Evolutionary conservation across 2,329 filamentous ascomycete genomes (phyloP).

Genomic region (Alternaria brassicicola): DNA sequence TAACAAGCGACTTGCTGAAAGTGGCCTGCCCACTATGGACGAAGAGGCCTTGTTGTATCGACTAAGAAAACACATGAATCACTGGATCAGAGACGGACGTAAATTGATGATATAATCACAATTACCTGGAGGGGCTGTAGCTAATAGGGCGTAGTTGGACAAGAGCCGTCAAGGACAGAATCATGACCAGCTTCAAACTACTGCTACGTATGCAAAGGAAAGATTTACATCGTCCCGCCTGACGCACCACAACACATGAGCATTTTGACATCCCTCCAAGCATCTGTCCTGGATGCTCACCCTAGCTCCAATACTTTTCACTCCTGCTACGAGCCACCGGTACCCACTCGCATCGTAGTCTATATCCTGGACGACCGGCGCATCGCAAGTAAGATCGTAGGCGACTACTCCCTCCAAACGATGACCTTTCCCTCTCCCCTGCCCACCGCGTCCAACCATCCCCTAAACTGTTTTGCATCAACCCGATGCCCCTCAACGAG

Average conservation of each 20-base stretch:
- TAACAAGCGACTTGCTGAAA: conserved; percentile 2
- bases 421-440: conserved; percentile 32
- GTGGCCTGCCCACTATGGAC: conserved; percentile 5
- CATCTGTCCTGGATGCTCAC: not conserved
- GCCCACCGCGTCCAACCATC: conserved; percentile 30
- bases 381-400: not conserved
- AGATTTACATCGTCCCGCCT: not conserved
- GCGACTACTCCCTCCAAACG: conserved; percentile 38
- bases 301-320: not conserved
- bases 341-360: not conserved
- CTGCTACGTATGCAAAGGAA: not conserved
- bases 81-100: conserved; percentile 7
- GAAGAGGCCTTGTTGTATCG: conserved; percentile 5
- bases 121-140: not conserved
- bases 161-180: not conserved
- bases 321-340: not conserved
- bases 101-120: not conserved
- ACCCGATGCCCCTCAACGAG: conserved; percentile 30
- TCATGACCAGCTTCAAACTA: not conserved
- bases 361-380: not conserved
- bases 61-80: conserved; percentile 7
- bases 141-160: not conserved
- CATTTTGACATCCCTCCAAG: not conserved
- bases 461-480: conserved; percentile 22
- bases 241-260: not conserved